Conservation (phyloP, 306 rosid species). For the Acacia confusa region DNA sequence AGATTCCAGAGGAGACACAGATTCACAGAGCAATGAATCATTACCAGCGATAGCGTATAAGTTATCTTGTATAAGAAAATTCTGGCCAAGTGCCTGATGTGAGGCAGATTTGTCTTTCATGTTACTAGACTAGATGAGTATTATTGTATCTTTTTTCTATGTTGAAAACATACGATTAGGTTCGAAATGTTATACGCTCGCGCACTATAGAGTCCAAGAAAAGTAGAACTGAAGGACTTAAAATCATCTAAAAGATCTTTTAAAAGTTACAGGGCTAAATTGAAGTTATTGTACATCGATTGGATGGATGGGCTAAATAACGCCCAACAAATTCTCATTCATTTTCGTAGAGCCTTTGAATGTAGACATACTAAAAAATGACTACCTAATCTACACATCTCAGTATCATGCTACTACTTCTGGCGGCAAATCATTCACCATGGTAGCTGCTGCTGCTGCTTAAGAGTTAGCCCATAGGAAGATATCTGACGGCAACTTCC, state of each 20-base stretch:
- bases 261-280: slow-evolving; percentile 56
- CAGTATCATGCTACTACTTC: slow-evolving; percentile 53
- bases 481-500: slow-evolving; percentile 57
- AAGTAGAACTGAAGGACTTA: slow-evolving; percentile 36
- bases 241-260: slow-evolving; percentile 44
- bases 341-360: slow-evolving; percentile 56
- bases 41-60: slow-evolving; percentile 11
- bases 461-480: slow-evolving; percentile 57
- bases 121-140: not conserved
- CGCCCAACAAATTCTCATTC: slow-evolving; percentile 72
- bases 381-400: slow-evolving; percentile 88
- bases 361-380: slow-evolving; percentile 70
- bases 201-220: slow-evolving; percentile 20
- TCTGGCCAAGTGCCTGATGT: slow-evolving; percentile 12
- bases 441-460: slow-evolving; percentile 40
- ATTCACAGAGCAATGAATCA: slow-evolving; percentile 17
- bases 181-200: not conserved
- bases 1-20: slow-evolving; percentile 17
- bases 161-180: not conserved
- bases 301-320: slow-evolving; percentile 58
- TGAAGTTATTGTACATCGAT: slow-evolving; percentile 73
- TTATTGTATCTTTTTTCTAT: slow-evolving; percentile 11
- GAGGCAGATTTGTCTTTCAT: slow-evolving; percentile 29
- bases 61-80: slow-evolving; percentile 4
- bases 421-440: slow-evolving; percentile 61